Evolutionary conservation across 495 filamentous ascomycete genomes (phyloP).

Genomic region (Hypoxylon rickii): DNA sequence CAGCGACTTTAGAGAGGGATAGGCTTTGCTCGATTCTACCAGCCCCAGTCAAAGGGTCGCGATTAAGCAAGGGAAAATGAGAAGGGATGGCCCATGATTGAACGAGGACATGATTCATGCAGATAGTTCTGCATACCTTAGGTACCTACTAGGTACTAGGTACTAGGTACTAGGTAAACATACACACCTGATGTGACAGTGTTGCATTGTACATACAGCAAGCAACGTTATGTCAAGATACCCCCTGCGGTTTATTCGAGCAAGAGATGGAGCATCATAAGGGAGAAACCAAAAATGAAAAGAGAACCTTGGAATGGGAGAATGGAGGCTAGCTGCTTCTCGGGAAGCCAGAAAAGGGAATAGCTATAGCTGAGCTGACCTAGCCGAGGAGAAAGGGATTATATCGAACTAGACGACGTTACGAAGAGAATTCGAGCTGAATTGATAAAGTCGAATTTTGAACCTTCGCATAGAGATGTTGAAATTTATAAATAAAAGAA

Average conservation of each 20-base stretch:
- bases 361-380: background rate
- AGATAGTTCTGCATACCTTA: conserved; percentile 32
- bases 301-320: background rate
- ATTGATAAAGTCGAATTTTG: no score
- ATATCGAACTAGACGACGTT: conserved; percentile 9
- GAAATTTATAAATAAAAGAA: no score
- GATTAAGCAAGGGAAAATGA: conserved; percentile 40
- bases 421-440: no score
- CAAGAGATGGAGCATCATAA: conserved; percentile 10
- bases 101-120: conserved; percentile 37
- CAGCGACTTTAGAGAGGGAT: conserved; percentile 46
- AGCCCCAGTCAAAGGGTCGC: conserved; percentile 52
- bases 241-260: conserved; percentile 27
- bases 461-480: no score
- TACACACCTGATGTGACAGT: conserved; percentile 1
- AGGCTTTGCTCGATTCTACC: conserved; percentile 49
- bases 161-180: no score
- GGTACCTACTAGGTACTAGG: no score
- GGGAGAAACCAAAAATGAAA: background rate
- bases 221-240: conserved; percentile 34
- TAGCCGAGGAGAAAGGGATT: conserved; percentile 9
- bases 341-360: conserved; percentile 5
- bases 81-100: conserved; percentile 20
- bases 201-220: conserved; percentile 17
- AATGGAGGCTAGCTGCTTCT: conserved; percentile 11